phyloP scores from a whole-genome alignment of 2,329 filamentous ascomycete species.

The Graphilbum ipis-grandicollis region DNA sequence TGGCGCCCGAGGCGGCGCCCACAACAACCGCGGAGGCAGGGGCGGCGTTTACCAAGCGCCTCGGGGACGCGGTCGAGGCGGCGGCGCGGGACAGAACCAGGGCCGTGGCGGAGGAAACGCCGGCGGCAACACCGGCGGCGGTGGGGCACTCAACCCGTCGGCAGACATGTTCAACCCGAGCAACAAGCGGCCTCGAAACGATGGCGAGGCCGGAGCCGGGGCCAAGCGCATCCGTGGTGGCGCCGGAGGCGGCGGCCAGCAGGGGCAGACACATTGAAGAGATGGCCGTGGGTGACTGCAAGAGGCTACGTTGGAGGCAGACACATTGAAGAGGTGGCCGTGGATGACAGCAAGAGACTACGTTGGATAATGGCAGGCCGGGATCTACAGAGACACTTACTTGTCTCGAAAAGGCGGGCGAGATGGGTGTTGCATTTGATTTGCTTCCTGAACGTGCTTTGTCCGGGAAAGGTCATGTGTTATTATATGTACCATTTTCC shows the following conservation, averaged over 20 bases:
- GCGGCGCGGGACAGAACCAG: constrained; percentile 8
- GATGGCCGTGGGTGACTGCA: neutral
- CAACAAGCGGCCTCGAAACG: constrained; percentile 36
- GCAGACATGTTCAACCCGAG: constrained; percentile 36
- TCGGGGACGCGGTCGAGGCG: constrained; percentile 12
- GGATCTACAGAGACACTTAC: no score
- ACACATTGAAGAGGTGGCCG: no score
- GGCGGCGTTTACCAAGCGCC: constrained; percentile 13
- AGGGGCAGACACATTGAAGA: neutral
- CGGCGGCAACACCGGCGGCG: constrained; percentile 27
- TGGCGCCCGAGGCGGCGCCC: constrained; percentile 9
- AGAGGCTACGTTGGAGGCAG: no score
- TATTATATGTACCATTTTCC: no score
- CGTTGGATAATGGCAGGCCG: no score
- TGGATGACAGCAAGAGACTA: no score
- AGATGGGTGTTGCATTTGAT: no score
- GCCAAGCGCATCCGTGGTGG: constrained; percentile 20
- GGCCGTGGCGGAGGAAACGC: constrained; percentile 11
- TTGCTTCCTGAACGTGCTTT: no score
- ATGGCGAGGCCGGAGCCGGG: constrained; percentile 19
- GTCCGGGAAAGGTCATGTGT: no score
- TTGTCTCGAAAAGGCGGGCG: no score
- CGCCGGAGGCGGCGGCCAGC: constrained; percentile 6
- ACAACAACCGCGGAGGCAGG: constrained; percentile 8
- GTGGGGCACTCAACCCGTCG: constrained; percentile 23